Evolutionary conservation across 768 basidiomycete genomes (phyloP).

Genomic region (Podaxis pistillaris): DNA sequence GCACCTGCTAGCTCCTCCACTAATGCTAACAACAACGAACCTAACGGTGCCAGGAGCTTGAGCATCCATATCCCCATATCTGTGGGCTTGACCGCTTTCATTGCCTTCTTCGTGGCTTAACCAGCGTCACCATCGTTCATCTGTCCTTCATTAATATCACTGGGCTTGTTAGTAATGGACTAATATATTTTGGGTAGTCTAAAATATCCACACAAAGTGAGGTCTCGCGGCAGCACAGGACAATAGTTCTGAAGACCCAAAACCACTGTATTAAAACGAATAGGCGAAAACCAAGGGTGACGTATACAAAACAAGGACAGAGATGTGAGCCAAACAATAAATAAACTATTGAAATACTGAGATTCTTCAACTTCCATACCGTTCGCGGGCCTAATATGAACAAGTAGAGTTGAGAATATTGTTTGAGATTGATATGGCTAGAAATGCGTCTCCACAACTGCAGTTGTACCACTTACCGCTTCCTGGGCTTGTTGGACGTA

Average conservation of each 20-base stretch:
- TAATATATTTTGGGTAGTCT: neutral
- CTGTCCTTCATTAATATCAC: neutral
- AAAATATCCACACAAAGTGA: neutral
- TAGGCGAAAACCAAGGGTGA: slow-evolving; percentile 21
- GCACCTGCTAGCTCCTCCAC: slow-evolving; percentile 15
- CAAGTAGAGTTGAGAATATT: slow-evolving; percentile 15
- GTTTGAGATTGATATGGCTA: slow-evolving; percentile 5
- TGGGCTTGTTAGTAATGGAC: neutral
- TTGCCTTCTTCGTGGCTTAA: neutral
- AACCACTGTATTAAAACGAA: neutral
- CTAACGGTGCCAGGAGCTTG: slow-evolving; percentile 8
- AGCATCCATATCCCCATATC: neutral
- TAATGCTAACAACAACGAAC: slow-evolving; percentile 12
- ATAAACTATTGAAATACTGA: neutral
- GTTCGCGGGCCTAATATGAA: slow-evolving; percentile 37
- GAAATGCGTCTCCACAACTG: neutral
- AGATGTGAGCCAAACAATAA: slow-evolving; percentile 5
- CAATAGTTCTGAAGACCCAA: neutral
- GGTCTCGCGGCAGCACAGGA: neutral
- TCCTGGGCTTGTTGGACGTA: slow-evolving; percentile 76
- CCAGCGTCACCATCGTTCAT: neutral
- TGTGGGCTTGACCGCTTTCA: slow-evolving; percentile 1
- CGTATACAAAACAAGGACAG: slow-evolving; percentile 1
- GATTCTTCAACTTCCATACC: slow-evolving; percentile 31
- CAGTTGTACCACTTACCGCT: slow-evolving; percentile 42